These are phyloP conservation scores for Rhytidiadelphus loreus DNA, from an alignment of 225 moss, liverwort and hornwort species.

Conservation along the genomic window DNA sequence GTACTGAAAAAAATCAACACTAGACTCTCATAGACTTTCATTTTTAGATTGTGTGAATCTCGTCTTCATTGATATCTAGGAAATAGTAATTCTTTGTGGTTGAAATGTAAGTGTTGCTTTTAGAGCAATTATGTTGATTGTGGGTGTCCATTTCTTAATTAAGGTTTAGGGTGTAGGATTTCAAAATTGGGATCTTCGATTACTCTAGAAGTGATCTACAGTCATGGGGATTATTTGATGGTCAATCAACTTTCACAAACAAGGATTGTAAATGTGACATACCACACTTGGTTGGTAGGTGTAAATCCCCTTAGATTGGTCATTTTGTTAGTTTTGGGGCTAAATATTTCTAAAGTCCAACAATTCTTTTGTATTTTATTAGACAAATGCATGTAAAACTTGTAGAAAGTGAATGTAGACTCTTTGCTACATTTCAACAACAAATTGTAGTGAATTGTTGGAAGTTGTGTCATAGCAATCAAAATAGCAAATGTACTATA, in stretches of 20 bases:
- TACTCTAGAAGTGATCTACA: background rate
- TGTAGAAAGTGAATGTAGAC: background rate
- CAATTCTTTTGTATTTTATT: background rate
- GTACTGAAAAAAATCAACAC: background rate
- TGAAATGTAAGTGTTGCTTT: background rate
- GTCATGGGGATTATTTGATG: background rate
- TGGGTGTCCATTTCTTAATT: no score
- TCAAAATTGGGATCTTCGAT: background rate
- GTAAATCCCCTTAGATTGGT: accelerated
- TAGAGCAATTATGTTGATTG: no score
- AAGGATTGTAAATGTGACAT: background rate
- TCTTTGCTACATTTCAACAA: background rate
- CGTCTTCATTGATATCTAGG: no score
- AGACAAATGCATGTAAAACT: background rate
- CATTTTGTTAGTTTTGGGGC: accelerated
- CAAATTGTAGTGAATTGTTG: background rate
- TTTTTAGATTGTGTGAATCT: background rate
- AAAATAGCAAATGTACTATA: background rate
- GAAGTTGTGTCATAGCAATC: background rate
- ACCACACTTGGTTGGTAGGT: background rate
- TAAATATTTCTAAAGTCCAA: background rate
- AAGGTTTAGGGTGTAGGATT: background rate
- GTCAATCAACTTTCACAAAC: background rate
- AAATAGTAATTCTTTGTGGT: background rate
- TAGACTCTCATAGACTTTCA: background rate